Conservation (phyloP, 202 grass and related monocot species). For the Carex arenaria region DNA sequence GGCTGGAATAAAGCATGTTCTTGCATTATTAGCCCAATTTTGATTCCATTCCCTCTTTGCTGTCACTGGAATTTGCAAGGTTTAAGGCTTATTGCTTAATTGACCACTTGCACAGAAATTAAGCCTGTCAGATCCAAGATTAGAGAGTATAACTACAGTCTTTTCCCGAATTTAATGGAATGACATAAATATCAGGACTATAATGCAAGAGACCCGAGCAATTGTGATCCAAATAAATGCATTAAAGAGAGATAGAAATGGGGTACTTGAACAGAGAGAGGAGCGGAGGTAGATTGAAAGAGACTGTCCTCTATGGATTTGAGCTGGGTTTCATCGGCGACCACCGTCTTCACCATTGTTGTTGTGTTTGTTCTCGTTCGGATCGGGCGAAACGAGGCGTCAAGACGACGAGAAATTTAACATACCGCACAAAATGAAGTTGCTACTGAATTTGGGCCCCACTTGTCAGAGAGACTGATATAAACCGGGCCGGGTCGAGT, state of each 20-base stretch:
- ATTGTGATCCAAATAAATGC: background rate
- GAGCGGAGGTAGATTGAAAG: slow-evolving; percentile 24
- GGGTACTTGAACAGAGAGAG: slow-evolving; percentile 36
- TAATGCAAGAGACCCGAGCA: background rate
- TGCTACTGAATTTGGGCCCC: background rate
- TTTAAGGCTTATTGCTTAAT: background rate
- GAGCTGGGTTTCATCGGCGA: slow-evolving; percentile 62
- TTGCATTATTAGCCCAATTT: background rate
- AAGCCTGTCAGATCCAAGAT: background rate
- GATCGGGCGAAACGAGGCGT: background rate
- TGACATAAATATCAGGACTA: background rate
- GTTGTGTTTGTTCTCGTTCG: background rate
- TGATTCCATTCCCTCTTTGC: background rate
- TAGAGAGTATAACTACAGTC: background rate
- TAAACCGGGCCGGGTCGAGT: background rate
- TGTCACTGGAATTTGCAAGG: background rate
- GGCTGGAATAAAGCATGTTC: background rate
- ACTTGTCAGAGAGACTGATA: background rate
- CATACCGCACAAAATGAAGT: background rate
- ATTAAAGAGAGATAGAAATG: background rate
- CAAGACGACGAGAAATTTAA: background rate
- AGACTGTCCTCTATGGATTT: slow-evolving; percentile 57
- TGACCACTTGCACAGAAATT: background rate
- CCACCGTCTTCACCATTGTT: slow-evolving; percentile 65
- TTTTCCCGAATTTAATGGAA: background rate